Percentiles rank a stretch among this genome's conserved stretches.
These are phyloP conservation scores for Saccharomyces hybrid DNA, from an alignment of 1,139 yeast genomes.

Conservation along the genomic window DNA sequence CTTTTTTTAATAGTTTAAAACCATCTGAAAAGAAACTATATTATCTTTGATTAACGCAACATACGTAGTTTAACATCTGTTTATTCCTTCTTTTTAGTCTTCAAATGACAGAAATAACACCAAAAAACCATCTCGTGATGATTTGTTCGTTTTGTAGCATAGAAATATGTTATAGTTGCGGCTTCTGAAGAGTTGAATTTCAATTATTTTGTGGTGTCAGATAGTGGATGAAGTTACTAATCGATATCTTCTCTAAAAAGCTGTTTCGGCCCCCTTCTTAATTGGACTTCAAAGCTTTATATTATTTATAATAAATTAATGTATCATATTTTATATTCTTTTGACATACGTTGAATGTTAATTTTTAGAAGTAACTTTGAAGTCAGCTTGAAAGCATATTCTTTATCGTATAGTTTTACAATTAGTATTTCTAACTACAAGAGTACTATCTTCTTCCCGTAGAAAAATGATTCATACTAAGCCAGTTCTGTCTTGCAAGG, in stretches of 20 bases:
- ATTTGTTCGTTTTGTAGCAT: not conserved
- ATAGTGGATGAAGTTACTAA: not conserved
- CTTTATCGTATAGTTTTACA: not conserved
- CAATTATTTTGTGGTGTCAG: not conserved
- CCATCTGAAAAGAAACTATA: constrained; percentile 39
- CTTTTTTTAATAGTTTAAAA: constrained; percentile 50
- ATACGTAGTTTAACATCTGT: no score
- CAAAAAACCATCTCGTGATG: not conserved
- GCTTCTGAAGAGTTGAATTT: not conserved
- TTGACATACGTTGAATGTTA: not conserved
- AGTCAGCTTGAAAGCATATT: not conserved
- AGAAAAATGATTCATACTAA: not conserved
- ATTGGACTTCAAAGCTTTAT: not conserved
- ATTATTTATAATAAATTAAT: no score
- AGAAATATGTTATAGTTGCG: not conserved
- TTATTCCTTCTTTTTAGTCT: not conserved
- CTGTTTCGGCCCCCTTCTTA: not conserved
- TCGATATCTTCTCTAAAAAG: not conserved
- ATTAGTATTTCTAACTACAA: not conserved
- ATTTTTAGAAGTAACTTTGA: not conserved
- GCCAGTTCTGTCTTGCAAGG: not conserved
- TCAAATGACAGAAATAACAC: not conserved
- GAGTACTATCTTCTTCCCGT: not conserved
- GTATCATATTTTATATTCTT: not conserved
- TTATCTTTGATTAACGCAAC: constrained; percentile 25